Conservation (phyloP, 441 rosid species). For the Pelargonium cotyledonis region DNA sequence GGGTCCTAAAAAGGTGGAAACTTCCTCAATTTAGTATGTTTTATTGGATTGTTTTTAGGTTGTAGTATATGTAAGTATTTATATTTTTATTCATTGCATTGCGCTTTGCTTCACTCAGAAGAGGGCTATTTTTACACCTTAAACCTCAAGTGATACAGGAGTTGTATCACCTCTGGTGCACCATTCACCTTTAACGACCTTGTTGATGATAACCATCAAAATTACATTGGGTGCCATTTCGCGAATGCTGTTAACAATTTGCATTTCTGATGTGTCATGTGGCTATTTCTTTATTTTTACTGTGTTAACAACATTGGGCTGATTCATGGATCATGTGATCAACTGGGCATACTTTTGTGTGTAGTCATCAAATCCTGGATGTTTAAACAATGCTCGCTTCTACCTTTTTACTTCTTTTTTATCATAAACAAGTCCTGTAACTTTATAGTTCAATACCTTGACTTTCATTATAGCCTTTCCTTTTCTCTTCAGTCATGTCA, state of each 20-base stretch:
- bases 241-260: not conserved
- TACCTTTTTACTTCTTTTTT: not conserved
- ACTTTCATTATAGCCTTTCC: not conserved
- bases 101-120: no score
- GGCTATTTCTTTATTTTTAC: not conserved
- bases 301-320: not conserved
- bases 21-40: no score
- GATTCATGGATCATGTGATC: not conserved
- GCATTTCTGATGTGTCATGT: not conserved
- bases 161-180: no score
- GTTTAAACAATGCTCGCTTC: not conserved
- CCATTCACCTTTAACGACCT: not conserved
- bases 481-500: not conserved
- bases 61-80: no score
- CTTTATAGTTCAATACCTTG: not conserved
- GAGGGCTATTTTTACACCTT: no score
- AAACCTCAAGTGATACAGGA: no score
- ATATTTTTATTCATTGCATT: no score
- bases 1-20: no score
- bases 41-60: no score
- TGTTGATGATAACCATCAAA: not conserved
- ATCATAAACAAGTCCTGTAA: not conserved
- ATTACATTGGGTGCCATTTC: not conserved
- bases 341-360: not conserved
- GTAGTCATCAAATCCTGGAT: slow-evolving; percentile 4